phyloP scores from a whole-genome alignment of 2,329 filamentous ascomycete species.

The Sclerotiophoma versabilis region DNA sequence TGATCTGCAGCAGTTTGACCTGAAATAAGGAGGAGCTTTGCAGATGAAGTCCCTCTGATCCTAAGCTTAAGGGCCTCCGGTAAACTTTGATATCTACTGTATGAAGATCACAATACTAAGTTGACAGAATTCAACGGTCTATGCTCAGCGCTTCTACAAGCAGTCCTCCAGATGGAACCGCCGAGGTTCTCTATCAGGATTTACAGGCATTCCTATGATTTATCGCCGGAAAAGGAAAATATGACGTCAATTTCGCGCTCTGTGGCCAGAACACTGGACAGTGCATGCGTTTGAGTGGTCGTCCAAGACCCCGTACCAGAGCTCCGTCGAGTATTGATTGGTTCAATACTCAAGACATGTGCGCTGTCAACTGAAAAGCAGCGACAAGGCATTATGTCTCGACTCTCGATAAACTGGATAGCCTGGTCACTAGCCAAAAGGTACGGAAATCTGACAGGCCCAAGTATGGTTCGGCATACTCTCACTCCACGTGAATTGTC shows the following conservation, averaged over 20 bases:
- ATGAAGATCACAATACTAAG: background rate
- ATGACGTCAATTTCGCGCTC: conserved; percentile 2
- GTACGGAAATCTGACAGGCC: background rate
- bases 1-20: conserved; percentile 36
- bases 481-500: background rate
- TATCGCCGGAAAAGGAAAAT: conserved; percentile 8
- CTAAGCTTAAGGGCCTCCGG: conserved; percentile 40
- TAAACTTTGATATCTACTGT: conserved; percentile 8
- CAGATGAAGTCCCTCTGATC: conserved; percentile 43
- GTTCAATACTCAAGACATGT: background rate
- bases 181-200: background rate
- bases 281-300: conserved; percentile 5
- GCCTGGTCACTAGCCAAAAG: background rate
- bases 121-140: conserved; percentile 9
- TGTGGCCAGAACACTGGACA: background rate
- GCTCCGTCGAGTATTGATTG: background rate
- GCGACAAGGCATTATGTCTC: background rate
- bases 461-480: background rate
- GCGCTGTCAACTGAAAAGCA: background rate
- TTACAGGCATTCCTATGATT: background rate
- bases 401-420: background rate
- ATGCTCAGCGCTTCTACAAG: background rate
- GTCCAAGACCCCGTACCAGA: conserved; percentile 3
- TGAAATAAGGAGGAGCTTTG: conserved; percentile 42
- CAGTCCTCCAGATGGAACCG: background rate